phyloP scores from a whole-genome alignment of 2,329 filamentous ascomycete genomes.

The Scytalidium lignicola region DNA sequence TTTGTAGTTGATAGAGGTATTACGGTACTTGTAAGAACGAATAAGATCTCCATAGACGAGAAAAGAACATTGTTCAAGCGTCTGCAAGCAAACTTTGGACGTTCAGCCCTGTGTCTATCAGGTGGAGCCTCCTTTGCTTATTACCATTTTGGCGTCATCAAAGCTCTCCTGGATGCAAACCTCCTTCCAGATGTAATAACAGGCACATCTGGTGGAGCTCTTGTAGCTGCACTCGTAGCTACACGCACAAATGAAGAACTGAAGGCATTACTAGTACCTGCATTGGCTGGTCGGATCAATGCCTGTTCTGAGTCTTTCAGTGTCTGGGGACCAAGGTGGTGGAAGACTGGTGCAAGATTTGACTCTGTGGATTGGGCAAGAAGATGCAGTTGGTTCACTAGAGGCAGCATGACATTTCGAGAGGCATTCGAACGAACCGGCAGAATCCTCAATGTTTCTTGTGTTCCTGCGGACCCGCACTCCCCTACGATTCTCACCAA shows the following conservation, averaged over 20 bases:
- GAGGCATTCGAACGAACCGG: slow-evolving; percentile 94
- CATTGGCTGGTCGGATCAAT: slow-evolving; percentile 77
- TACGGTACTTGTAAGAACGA: slow-evolving; percentile 61
- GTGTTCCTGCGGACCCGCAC: slow-evolving; percentile 92
- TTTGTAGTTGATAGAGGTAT: slow-evolving; percentile 57
- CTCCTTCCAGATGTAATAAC: slow-evolving; percentile 91
- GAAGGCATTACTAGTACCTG: slow-evolving; percentile 76
- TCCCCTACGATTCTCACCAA: slow-evolving; percentile 90
- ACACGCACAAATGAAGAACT: slow-evolving; percentile 91
- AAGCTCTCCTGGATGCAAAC: slow-evolving; percentile 79
- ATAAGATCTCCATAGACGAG: slow-evolving; percentile 62
- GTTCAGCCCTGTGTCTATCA: slow-evolving; percentile 87
- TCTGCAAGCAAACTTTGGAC: slow-evolving; percentile 82
- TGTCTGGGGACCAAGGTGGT: slow-evolving; percentile 81
- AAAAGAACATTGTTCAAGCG: slow-evolving; percentile 84
- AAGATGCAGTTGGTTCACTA: slow-evolving; percentile 82
- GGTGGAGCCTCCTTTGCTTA: slow-evolving; percentile 94
- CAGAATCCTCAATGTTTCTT: slow-evolving; percentile 90
- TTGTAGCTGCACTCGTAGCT: slow-evolving; percentile 81
- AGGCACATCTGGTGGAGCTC: slow-evolving; percentile 87
- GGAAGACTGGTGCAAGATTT: slow-evolving; percentile 86
- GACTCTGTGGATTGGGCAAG: slow-evolving; percentile 89
- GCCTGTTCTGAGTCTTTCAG: slow-evolving; percentile 75
- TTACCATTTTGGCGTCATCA: slow-evolving; percentile 92
- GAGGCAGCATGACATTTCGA: slow-evolving; percentile 86